Evolutionary conservation across 352 stramenopile genomes (phyloP).

Genomic region (Phytophthora brassicae): DNA sequence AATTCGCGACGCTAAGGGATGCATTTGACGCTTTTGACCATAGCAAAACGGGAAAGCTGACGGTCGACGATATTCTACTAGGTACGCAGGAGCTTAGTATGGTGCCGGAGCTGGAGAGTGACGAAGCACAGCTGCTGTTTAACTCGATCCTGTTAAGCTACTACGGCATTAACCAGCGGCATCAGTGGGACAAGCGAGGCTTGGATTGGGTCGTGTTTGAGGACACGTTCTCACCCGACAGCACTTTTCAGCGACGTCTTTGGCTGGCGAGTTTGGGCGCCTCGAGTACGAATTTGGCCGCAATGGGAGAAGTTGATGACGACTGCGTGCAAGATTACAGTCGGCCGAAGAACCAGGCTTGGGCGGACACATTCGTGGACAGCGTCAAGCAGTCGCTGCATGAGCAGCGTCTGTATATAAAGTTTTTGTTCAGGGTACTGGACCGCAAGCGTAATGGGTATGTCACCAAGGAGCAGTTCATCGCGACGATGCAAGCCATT

Average conservation of each 20-base stretch:
- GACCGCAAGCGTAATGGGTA: constrained; percentile 69
- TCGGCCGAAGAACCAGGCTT: constrained; percentile 45
- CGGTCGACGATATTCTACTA: constrained; percentile 50
- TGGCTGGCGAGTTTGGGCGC: constrained; percentile 63
- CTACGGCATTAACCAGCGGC: constrained; percentile 53
- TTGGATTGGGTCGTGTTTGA: constrained; percentile 78
- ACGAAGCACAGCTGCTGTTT: constrained; percentile 54
- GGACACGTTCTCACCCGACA: constrained; percentile 76
- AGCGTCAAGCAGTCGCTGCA: constrained; percentile 74
- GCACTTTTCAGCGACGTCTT: constrained; percentile 58
- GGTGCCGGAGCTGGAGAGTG: constrained; percentile 46
- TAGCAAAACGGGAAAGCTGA: constrained; percentile 38
- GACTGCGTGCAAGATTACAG: constrained; percentile 35
- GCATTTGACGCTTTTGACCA: constrained; percentile 64
- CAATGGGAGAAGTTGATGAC: constrained; percentile 32
- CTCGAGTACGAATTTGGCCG: constrained; percentile 50
- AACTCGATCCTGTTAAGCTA: constrained; percentile 68
- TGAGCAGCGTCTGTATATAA: constrained; percentile 80
- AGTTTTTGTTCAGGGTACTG: constrained; percentile 78
- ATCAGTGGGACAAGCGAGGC: constrained; percentile 43
- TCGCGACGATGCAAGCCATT: constrained; percentile 73
- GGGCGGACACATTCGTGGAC: constrained; percentile 69
- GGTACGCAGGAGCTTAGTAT: constrained; percentile 55
- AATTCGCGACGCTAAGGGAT: constrained; percentile 53
- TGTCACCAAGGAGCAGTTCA: constrained; percentile 68